Base-by-base conservation (phyloP, 1,139 yeast genomes). In the Pichia sp. region DNA sequence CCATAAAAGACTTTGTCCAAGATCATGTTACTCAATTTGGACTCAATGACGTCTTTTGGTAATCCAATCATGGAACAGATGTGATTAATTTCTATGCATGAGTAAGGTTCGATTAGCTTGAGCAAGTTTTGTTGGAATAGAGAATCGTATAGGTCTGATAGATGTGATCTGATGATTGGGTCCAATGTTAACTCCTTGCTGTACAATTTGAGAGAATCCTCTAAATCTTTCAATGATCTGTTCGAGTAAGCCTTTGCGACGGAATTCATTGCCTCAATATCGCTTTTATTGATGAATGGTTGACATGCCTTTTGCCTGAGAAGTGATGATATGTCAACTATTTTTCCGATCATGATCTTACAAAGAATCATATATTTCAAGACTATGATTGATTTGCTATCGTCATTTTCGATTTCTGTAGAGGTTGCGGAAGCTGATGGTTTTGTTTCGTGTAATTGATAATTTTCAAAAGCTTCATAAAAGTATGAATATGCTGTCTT, bases 401-500 rank as follows among this genome's bases (percentile, higher is more conserved):
- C 84, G 37, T 76, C 78, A 11, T 71, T 63, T 39, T 33, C 33
- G 11, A 72, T 64, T 39, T 33, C 32, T n/a, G 16, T 10, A 15
- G 12, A 13, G 11, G 21, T 21, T 13, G 3, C 14, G 10, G 9
- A 7, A 30, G 22, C 26, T 4, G 9, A 11, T 3, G 12, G 23
- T 20, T 35, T 35, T 5, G 37, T 31, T 23, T 72, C 62, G 50
- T 70, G 70, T 34, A 56, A 42, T 40, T 52, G 55, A 62, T 74
- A 91, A 24, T 93, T 93, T 60, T 91, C 98, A 54, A 91, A 87
- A 22, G 96, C 81, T 62, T 91, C 98, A 56, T 77, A 88, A 53
- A 91, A 91, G 62, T 91, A 91, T 6, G 97, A 87, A 55, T 75
- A 93, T 9, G 97, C 96, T 6, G 98, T 93, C 56, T 86, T 84